Conservation (phyloP, 345 rosid genomes). For the Acer yangbiense region DNA sequence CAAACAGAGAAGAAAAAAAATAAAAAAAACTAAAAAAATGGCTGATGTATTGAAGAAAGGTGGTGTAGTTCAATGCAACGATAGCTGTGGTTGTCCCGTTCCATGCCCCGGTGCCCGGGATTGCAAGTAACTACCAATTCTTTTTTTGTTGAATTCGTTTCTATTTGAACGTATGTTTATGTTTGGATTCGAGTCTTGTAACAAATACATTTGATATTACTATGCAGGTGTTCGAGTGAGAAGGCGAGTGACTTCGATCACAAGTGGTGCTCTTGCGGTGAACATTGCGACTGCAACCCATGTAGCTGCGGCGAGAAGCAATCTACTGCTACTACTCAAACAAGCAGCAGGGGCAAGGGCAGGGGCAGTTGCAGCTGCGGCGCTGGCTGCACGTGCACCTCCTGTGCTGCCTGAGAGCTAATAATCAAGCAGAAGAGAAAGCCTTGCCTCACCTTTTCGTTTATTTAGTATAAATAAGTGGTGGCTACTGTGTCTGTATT, state of each 20-base stretch:
- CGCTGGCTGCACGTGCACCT: conserved; percentile 37
- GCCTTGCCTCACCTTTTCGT: no score
- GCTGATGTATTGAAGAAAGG: conserved; percentile 22
- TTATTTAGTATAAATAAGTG: no score
- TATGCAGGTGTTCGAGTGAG: conserved; percentile 37
- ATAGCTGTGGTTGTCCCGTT: conserved; percentile 35
- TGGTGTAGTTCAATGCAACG: conserved; percentile 20
- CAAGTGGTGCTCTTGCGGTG: conserved; percentile 56
- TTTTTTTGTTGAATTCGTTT: no score
- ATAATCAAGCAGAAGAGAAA: background rate
- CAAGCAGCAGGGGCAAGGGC: conserved; percentile 27
- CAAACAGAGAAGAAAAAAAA: no score
- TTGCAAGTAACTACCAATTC: conserved; percentile 39
- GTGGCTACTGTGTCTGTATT: no score
- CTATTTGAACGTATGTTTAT: no score
- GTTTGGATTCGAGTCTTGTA: no score
- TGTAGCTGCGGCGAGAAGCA: conserved; percentile 43
- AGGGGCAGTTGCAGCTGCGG: conserved; percentile 43
- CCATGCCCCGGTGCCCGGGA: conserved; percentile 47
- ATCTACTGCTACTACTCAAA: background rate
- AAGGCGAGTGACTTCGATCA: conserved; percentile 32
- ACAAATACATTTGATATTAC: no score
- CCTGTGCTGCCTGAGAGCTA: conserved; percentile 30
- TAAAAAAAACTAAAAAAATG: conserved; percentile 5
- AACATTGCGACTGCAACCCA: conserved; percentile 69